These are phyloP conservation scores for Zoysia matrella DNA, from an alignment of 202 grass and related monocot genomes.

Conservation along the genomic window DNA sequence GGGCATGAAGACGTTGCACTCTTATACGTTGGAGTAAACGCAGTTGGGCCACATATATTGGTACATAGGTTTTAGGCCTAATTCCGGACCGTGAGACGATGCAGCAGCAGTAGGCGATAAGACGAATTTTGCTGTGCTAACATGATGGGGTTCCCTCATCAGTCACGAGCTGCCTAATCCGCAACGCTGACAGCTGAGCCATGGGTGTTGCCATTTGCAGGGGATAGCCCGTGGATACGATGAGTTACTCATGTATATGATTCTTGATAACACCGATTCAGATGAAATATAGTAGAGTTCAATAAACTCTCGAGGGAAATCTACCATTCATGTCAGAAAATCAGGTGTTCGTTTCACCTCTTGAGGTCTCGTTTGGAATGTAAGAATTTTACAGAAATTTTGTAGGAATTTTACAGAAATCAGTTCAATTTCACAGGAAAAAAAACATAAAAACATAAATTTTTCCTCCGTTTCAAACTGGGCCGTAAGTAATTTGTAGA, in stretches of 20 bases:
- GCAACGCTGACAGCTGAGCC: background rate
- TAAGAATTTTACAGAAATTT: too few relatives aligned
- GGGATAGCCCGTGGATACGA: slow-evolving; percentile 9
- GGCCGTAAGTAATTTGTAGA: too few relatives aligned
- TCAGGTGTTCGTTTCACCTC: background rate
- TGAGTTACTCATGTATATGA: slow-evolving; percentile 44
- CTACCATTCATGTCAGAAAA: background rate
- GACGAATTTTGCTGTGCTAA: slow-evolving; percentile 13
- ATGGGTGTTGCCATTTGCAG: slow-evolving; percentile 19
- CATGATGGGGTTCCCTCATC: background rate
- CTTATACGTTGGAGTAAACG: background rate
- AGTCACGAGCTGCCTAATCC: slow-evolving; percentile 12
- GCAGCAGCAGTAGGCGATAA: background rate
- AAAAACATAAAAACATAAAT: too few relatives aligned
- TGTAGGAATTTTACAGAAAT: too few relatives aligned
- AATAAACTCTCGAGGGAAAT: background rate
- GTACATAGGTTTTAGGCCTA: slow-evolving; percentile 23
- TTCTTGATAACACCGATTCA: slow-evolving; percentile 20
- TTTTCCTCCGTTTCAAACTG: too few relatives aligned
- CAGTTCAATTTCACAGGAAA: too few relatives aligned
- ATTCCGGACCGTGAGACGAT: background rate
- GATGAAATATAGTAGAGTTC: slow-evolving; percentile 32
- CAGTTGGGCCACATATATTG: background rate
- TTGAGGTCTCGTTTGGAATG: too few relatives aligned
- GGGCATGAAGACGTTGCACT: slow-evolving; percentile 36